Evolutionary conservation across 257 asterid genomes (phyloP).

Genomic region (Marsdenia floribunda): DNA sequence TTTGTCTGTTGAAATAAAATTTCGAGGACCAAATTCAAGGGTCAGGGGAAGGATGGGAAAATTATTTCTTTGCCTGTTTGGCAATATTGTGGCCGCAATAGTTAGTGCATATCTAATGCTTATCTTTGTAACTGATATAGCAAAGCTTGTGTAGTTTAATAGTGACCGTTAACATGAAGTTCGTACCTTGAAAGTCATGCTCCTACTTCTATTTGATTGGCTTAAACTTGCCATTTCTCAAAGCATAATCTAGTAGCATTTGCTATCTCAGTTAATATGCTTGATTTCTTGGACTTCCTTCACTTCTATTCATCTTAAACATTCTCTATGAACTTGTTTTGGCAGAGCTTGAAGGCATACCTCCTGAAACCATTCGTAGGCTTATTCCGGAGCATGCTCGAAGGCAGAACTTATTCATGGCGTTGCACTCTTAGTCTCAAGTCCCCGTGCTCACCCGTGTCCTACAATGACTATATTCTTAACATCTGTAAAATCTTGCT

Average conservation of each 20-base stretch:
- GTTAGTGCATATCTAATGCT: not conserved
- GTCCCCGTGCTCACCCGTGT: conserved; percentile 8
- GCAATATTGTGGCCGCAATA: not conserved
- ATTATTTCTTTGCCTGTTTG: not conserved
- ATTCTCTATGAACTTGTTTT: conserved; percentile 5
- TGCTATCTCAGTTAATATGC: not conserved
- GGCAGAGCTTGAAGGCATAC: conserved; percentile 80
- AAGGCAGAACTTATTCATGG: conserved; percentile 95
- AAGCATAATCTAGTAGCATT: not conserved
- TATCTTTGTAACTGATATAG: not conserved
- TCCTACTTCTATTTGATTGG: not conserved
- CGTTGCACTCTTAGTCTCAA: conserved; percentile 59
- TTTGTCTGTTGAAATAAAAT: not conserved
- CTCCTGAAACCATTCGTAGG: conserved; percentile 71
- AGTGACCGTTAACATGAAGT: not conserved
- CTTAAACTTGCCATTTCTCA: not conserved
- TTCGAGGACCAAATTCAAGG: not conserved
- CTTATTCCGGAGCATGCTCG: conserved; percentile 96
- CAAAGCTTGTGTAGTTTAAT: not conserved
- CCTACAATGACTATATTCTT: conserved; percentile 12
- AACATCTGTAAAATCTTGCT: conserved; percentile 14
- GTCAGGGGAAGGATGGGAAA: not conserved
- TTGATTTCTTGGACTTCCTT: not conserved
- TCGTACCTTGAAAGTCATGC: not conserved
- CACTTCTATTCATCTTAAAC: not conserved